phyloP scores from a whole-genome alignment of 148 eudicot species.

The Silene uniflora region DNA sequence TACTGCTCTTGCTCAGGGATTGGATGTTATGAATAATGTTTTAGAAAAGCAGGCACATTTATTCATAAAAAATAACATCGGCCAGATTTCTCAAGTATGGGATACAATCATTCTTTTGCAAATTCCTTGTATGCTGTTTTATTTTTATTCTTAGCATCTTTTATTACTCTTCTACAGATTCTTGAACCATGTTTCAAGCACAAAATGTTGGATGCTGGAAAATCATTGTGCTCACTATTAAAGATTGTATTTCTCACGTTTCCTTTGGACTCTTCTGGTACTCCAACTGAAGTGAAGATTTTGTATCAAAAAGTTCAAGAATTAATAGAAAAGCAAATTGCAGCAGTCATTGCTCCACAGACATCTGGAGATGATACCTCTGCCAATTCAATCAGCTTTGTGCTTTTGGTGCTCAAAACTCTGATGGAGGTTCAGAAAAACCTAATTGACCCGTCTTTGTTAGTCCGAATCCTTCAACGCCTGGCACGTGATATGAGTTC shows the following conservation, averaged over 20 bases:
- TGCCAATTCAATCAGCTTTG: slow-evolving; percentile 80
- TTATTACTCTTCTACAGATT: slow-evolving; percentile 52
- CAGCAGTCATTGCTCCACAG: slow-evolving; percentile 68
- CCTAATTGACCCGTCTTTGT: slow-evolving; percentile 59
- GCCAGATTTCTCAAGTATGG: slow-evolving; percentile 88
- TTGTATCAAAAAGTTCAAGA: slow-evolving; percentile 92
- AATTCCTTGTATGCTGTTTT: neutral
- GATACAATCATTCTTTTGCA: neutral
- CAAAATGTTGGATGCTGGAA: slow-evolving; percentile 91
- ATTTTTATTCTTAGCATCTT: slow-evolving; percentile 5
- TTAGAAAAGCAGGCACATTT: slow-evolving; percentile 96
- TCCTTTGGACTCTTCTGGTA: slow-evolving; percentile 71
- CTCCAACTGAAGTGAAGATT: slow-evolving; percentile 76
- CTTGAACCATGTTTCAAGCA: slow-evolving; percentile 97
- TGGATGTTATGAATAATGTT: slow-evolving; percentile 98
- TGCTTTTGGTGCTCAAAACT: slow-evolving; percentile 77
- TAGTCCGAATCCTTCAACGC: slow-evolving; percentile 93
- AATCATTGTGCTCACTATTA: slow-evolving; percentile 83
- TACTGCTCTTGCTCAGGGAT: slow-evolving; percentile 93
- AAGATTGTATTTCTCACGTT: slow-evolving; percentile 89
- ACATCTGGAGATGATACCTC: slow-evolving; percentile 78
- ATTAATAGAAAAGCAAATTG: slow-evolving; percentile 84
- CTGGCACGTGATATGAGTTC: slow-evolving; percentile 89
- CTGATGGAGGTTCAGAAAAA: slow-evolving; percentile 78
- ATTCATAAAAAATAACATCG: slow-evolving; percentile 88